Conservation (phyloP, 306 rosid genomes). For the Malus sylvestris region DNA sequence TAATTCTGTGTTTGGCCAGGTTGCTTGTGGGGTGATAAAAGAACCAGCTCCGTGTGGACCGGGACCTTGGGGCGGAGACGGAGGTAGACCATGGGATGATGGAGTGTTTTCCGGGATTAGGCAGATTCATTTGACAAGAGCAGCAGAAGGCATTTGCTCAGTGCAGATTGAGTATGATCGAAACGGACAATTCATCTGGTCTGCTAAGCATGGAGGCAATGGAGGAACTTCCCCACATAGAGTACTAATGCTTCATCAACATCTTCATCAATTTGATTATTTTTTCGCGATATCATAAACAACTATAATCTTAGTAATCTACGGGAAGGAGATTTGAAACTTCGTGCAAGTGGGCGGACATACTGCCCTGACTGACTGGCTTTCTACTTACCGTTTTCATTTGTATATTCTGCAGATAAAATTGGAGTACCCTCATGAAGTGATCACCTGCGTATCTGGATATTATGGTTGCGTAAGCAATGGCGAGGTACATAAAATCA, state of each 20-base stretch:
- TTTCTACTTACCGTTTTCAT: neutral
- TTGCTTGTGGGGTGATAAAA: slow-evolving; percentile 52
- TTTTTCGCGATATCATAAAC: too few species aligned
- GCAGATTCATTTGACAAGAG: slow-evolving; percentile 72
- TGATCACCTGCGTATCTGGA: slow-evolving; percentile 64
- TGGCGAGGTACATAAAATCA: slow-evolving; percentile 37
- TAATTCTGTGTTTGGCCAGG: slow-evolving; percentile 19
- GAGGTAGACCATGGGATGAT: slow-evolving; percentile 91
- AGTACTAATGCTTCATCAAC: slow-evolving; percentile 27
- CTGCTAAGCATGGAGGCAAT: slow-evolving; percentile 77
- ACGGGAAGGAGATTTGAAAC: too few species aligned
- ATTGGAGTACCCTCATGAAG: slow-evolving; percentile 82
- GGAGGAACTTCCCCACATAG: slow-evolving; percentile 56
- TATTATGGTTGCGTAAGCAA: slow-evolving; percentile 47
- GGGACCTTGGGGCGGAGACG: slow-evolving; percentile 99
- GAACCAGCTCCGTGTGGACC: slow-evolving; percentile 92
- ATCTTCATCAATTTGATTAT: neutral
- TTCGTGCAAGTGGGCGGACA: neutral
- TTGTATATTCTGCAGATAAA: slow-evolving; percentile 44
- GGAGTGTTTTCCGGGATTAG: slow-evolving; percentile 77
- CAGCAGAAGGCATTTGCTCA: slow-evolving; percentile 66
- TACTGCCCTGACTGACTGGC: too few species aligned
- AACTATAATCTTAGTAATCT: too few species aligned
- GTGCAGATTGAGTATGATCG: slow-evolving; percentile 86
- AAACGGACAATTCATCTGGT: slow-evolving; percentile 85